phyloP scores from a whole-genome alignment of 306 rosid species.

The Gynostemma pentaphyllum region DNA sequence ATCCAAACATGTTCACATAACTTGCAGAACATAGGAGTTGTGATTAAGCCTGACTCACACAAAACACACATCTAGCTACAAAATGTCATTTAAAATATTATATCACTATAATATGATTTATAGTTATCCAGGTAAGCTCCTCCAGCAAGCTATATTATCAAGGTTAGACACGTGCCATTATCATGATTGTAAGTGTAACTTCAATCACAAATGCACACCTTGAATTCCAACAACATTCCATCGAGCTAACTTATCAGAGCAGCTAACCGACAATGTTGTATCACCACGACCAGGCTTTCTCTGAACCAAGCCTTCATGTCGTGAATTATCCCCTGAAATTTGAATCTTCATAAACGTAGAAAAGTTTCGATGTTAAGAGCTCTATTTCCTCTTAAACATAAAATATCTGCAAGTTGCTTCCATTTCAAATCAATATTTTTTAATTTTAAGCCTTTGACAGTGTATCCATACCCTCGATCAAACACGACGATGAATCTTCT shows the following conservation, averaged over 20 bases:
- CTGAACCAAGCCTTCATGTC: slow-evolving; percentile 42
- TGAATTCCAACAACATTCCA: slow-evolving; percentile 51
- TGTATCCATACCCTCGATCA: slow-evolving; percentile 14
- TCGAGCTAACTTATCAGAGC: slow-evolving; percentile 85
- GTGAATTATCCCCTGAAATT: slow-evolving; percentile 29
- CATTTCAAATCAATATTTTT: slow-evolving; percentile 13
- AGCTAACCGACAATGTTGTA: slow-evolving; percentile 84
- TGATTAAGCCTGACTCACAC: neutral
- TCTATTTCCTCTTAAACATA: slow-evolving; percentile 2
- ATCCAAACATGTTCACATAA: neutral
- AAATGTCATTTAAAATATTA: neutral
- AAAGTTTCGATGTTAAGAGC: neutral
- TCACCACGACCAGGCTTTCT: slow-evolving; percentile 96
- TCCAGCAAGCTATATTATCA: neutral
- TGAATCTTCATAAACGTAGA: neutral
- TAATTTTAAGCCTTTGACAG: slow-evolving; percentile 1
- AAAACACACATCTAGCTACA: neutral
- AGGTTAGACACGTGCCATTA: neutral
- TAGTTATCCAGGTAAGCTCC: neutral
- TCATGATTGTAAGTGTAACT: too few relatives aligned
- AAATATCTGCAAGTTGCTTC: neutral
- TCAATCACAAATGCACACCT: slow-evolving; percentile 22
- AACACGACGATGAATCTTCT: slow-evolving; percentile 17
- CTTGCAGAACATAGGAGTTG: neutral
- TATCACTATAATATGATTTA: neutral